Evolutionary conservation across 2,329 filamentous ascomycete species (phyloP).

Genomic region (Ophiostoma tasmaniense): DNA sequence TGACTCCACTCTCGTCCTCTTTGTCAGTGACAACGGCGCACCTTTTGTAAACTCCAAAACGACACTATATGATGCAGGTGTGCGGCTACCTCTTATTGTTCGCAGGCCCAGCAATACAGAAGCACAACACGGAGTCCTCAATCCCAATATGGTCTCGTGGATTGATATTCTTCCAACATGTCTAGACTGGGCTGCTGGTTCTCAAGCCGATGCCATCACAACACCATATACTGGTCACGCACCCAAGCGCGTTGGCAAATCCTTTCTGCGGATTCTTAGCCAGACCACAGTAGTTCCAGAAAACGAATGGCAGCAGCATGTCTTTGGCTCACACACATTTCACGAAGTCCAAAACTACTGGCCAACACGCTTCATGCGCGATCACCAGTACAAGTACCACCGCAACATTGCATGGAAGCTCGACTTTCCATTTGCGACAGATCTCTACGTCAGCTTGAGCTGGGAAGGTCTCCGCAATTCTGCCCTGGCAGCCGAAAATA

Average conservation of each 20-base stretch:
- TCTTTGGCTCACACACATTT: slow-evolving; percentile 38
- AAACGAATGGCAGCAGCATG: not conserved
- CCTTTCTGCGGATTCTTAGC: not conserved
- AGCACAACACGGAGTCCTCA: not conserved
- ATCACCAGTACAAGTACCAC: slow-evolving; percentile 39
- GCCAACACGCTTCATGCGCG: slow-evolving; percentile 41
- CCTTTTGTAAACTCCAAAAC: slow-evolving; percentile 39
- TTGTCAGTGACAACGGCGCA: slow-evolving; percentile 32
- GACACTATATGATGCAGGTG: slow-evolving; percentile 40
- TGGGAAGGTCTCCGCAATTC: not conserved
- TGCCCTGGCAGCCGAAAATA: slow-evolving; percentile 32
- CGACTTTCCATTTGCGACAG: slow-evolving; percentile 24
- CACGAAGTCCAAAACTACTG: slow-evolving; percentile 44
- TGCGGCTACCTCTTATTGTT: slow-evolving; percentile 30
- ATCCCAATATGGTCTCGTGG: not conserved
- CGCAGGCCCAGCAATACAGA: not conserved
- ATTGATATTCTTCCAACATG: not conserved
- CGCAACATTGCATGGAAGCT: slow-evolving; percentile 41
- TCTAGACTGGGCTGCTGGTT: not conserved
- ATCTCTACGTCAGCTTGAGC: not conserved
- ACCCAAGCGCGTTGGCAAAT: not conserved
- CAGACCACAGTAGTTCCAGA: not conserved
- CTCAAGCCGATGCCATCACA: not conserved
- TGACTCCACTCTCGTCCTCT: slow-evolving; percentile 34
- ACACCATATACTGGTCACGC: not conserved